These are phyloP conservation scores for Saturnispora gosingensis DNA, from an alignment of 805 yeast species.

Conservation along the genomic window DNA sequence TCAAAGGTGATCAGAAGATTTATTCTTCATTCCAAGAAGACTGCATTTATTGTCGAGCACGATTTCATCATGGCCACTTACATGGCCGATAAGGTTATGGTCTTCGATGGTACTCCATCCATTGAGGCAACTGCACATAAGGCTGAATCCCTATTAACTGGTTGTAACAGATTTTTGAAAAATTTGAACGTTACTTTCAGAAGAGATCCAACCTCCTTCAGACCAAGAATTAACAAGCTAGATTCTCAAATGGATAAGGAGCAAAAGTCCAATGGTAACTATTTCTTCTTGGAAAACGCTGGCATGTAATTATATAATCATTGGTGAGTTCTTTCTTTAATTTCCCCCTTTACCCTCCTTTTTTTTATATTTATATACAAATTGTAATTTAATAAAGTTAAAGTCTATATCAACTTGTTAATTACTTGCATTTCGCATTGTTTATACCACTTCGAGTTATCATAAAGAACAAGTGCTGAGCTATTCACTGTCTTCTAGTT, in stretches of 20 bases:
- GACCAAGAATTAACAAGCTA: conserved; percentile 97
- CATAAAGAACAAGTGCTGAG: not conserved
- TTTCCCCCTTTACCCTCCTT: not conserved
- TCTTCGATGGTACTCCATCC: conserved; percentile 93
- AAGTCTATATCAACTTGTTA: not conserved
- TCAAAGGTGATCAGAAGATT: conserved; percentile 97
- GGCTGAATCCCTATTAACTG: conserved; percentile 91
- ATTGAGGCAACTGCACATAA: conserved; percentile 73
- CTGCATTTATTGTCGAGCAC: conserved; percentile 99
- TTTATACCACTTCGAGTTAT: not conserved
- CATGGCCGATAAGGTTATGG: conserved; percentile 97
- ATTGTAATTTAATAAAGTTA: not conserved
- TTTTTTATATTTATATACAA: not conserved
- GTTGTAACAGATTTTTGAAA: conserved; percentile 95
- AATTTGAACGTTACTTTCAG: conserved; percentile 96
- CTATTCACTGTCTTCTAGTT: not conserved
- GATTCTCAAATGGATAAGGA: conserved; percentile 99
- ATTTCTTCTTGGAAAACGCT: conserved; percentile 81
- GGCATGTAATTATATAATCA: conserved; percentile 25
- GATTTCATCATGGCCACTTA: conserved; percentile 99
- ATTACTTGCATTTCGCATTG: not conserved
- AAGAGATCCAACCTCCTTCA: conserved; percentile 96
- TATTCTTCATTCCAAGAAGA: conserved; percentile 91
- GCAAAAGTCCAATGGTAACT: conserved; percentile 87
- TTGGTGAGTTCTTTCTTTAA: not conserved